These are phyloP conservation scores for Globisporangium abappressorium DNA, from an alignment of 352 stramenopile species.

Conservation along the genomic window DNA sequence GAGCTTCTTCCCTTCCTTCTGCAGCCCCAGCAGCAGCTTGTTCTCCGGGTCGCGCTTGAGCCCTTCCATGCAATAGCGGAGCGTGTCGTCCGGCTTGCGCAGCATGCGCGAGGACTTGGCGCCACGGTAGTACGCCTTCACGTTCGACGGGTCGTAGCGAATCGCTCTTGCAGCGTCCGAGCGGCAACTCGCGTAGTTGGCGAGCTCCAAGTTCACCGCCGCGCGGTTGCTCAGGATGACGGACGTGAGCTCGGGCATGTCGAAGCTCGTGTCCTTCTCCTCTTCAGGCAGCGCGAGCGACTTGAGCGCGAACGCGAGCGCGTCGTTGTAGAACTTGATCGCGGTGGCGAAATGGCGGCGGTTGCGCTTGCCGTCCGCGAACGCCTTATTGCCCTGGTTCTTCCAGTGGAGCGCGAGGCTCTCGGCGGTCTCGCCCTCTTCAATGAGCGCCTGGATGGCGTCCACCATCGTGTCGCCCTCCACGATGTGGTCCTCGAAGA, in stretches of 20 bases:
- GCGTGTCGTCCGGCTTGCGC: constrained; percentile 70
- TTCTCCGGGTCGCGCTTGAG: constrained; percentile 73
- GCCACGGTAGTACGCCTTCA: constrained; percentile 86
- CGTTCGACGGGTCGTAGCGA: constrained; percentile 58
- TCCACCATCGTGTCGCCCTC: constrained; percentile 85
- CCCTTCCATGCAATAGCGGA: constrained; percentile 79
- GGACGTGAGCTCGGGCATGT: constrained; percentile 71
- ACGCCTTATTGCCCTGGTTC: constrained; percentile 88
- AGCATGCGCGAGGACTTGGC: constrained; percentile 82
- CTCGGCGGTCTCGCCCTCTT: constrained; percentile 85
- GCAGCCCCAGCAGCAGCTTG: constrained; percentile 70
- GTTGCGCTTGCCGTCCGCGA: constrained; percentile 71
- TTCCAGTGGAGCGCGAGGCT: constrained; percentile 86
- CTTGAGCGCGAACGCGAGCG: constrained; percentile 74
- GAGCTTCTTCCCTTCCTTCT: constrained; percentile 56
- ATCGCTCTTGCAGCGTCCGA: constrained; percentile 76
- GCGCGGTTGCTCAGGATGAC: constrained; percentile 82
- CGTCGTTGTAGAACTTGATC: constrained; percentile 79
- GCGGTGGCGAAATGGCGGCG: constrained; percentile 71
- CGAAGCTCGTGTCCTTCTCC: constrained; percentile 53
- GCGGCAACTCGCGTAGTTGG: constrained; percentile 84
- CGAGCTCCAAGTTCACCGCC: constrained; percentile 78
- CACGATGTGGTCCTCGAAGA: constrained; percentile 87
- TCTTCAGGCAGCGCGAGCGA: constrained; percentile 58
- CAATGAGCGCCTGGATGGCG: constrained; percentile 83